Evolutionary conservation across 306 rosid genomes (phyloP), one percentile per base, ranked within the genome.

Genomic region (Acmispon strigosus): DNA sequence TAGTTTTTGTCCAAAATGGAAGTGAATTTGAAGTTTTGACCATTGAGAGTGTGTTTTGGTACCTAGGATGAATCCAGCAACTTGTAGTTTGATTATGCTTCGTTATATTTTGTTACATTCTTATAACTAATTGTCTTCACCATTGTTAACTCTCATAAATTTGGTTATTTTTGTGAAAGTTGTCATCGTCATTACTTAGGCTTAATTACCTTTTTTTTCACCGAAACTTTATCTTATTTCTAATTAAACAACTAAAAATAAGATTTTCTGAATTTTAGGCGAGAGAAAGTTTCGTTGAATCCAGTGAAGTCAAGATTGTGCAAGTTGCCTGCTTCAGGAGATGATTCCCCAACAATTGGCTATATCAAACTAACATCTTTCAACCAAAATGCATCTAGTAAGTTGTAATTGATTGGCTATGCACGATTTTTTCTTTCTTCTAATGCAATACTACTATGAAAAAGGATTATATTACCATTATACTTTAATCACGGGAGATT

Each of bases 261-360:
- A 32, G 41, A 75, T 49, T 80, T 66, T 27, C 34, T 76, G 45
- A 64, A 77, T 81, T 83, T 73, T 82, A 94, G 99, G 84, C 82
- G 99, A 76, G 99, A 91, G 90, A 94, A 84, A 77, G 95, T 91
- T 80, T 78, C 88, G 34, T 14, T 91, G 77, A 89, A 91, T 88
- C 97, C 99, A 16, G 99, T 94, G 77, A 91, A 82, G 83, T 87
- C 99, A 65, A 91, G 90, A 78, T 74, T 89, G 48, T 91, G 99
- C 84, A 76, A 82, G 77, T 66, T 89, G 61, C 91, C 96, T 66
- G 82, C 82, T 44, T 75, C 86, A 37, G 97, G 92, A 81, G 76
- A 81, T 64, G 84, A 79, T 50, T 86, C 92, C 55, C 87, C 95
- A 12, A 81, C 76, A 57, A 69, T 94, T 75, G 99, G 99, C 45